Percentiles rank a stretch among this genome's conserved stretches.
Conservation (phyloP, 1,139 yeast genomes). For the Protomyces inundatus region DNA sequence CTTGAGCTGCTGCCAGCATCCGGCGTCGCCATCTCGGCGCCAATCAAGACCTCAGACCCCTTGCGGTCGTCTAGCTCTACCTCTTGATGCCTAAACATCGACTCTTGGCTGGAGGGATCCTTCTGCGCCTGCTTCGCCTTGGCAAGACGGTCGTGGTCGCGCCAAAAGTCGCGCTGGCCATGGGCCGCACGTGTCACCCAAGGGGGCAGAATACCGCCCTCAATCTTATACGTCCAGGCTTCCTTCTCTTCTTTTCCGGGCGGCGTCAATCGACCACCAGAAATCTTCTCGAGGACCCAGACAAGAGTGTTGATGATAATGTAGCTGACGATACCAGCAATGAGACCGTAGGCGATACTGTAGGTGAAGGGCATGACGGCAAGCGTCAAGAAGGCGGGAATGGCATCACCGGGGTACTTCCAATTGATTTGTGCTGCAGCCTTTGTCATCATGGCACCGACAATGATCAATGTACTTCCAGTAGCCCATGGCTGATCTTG, state of each 20-base stretch:
- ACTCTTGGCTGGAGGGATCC: background rate
- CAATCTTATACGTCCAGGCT: constrained; percentile 32
- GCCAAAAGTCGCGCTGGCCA: constrained; percentile 23
- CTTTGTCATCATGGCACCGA: constrained; percentile 32
- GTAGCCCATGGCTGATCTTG: constrained; percentile 30
- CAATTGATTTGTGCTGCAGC: constrained; percentile 31
- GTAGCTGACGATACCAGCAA: constrained; percentile 32
- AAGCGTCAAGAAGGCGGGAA: constrained; percentile 32
- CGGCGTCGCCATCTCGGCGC: background rate
- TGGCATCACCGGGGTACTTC: constrained; percentile 31
- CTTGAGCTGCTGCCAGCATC: background rate
- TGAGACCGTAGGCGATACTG: constrained; percentile 32
- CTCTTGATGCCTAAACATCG: background rate
- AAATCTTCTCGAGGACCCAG: constrained; percentile 27
- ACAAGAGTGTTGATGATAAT: constrained; percentile 29
- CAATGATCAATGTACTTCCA: constrained; percentile 31
- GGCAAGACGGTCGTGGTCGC: background rate
- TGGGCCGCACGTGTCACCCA: constrained; percentile 19
- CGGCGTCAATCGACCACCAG: constrained; percentile 30
- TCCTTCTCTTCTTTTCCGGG: constrained; percentile 31
- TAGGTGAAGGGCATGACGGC: constrained; percentile 33
- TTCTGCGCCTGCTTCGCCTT: background rate
- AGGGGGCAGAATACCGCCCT: constrained; percentile 25
- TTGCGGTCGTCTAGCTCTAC: background rate
- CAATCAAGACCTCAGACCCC: background rate